Conservation (phyloP, 345 rosid species). For the Gossypium herbaceum region DNA sequence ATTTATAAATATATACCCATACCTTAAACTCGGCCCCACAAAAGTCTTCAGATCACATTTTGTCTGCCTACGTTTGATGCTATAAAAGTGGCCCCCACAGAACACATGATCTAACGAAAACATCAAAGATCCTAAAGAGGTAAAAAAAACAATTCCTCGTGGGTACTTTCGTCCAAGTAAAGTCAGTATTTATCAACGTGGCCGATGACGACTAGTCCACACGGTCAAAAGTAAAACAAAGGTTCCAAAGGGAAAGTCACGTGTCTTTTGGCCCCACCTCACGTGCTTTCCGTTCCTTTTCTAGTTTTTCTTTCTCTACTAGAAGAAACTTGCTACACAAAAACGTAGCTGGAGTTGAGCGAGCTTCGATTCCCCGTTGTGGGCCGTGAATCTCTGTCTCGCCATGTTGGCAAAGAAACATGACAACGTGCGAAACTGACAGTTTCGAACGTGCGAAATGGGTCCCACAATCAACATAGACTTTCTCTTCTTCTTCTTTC, state of each 20-base stretch:
- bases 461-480: slow-evolving; percentile 49
- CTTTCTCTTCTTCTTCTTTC: background rate
- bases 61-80: slow-evolving; percentile 21
- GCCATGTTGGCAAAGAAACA: slow-evolving; percentile 6
- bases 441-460: slow-evolving; percentile 23
- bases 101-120: slow-evolving; percentile 4
- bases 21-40: slow-evolving; percentile 3
- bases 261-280: slow-evolving; percentile 31
- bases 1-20: background rate
- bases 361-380: slow-evolving; percentile 24
- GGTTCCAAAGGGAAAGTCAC: slow-evolving; percentile 32
- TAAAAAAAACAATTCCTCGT: background rate
- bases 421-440: slow-evolving; percentile 26
- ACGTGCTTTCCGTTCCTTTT: background rate
- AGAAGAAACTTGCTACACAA: background rate
- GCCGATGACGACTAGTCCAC: slow-evolving; percentile 16
- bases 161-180: slow-evolving; percentile 20
- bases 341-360: slow-evolving; percentile 30
- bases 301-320: background rate
- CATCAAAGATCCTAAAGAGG: background rate
- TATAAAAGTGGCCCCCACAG: slow-evolving; percentile 17
- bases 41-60: slow-evolving; percentile 10
- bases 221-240: background rate
- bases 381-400: slow-evolving; percentile 15
- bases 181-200: slow-evolving; percentile 23